Conservation (phyloP, 768 basidiomycete genomes). For the Xerocomellus dryophilus region DNA sequence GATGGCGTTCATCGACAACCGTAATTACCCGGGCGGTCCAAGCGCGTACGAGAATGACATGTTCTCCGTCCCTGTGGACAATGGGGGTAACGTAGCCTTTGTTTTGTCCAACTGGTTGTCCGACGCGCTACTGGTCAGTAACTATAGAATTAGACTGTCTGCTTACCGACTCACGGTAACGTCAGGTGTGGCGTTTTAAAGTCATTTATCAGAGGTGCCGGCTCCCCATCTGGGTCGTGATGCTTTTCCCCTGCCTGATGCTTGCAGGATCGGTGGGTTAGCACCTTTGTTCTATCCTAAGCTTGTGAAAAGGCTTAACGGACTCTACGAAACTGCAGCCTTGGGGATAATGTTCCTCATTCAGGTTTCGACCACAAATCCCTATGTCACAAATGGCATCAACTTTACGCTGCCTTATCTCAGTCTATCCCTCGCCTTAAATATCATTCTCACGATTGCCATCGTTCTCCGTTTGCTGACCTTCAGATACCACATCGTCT, state of each 20-base stretch:
- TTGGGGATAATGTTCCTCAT: constrained; percentile 8
- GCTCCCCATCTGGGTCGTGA: constrained; percentile 5
- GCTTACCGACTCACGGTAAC: background rate
- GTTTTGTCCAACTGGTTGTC: constrained; percentile 15
- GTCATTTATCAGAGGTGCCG: constrained; percentile 15
- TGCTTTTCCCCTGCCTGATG: constrained; percentile 11
- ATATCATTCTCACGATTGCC: constrained; percentile 32
- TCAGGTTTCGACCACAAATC: constrained; percentile 13
- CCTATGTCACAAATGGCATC: constrained; percentile 5
- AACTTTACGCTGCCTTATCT: constrained; percentile 26
- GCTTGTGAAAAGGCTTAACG: background rate
- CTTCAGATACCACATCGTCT: constrained; percentile 12
- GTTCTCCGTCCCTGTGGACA: constrained; percentile 22
- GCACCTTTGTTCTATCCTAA: background rate
- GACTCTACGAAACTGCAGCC: background rate
- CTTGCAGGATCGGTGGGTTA: constrained; percentile 8
- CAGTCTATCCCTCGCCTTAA: constrained; percentile 29
- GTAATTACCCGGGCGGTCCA: constrained; percentile 34
- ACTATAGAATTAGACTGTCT: background rate
- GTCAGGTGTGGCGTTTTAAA: constrained; percentile 18
- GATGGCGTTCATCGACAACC: constrained; percentile 31
- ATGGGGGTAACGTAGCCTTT: constrained; percentile 10
- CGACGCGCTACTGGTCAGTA: constrained; percentile 20
- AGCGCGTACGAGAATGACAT: constrained; percentile 18
- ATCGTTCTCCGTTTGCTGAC: constrained; percentile 31